Percentiles rank a stretch among this genome's conserved stretches.
These are phyloP conservation scores for Obba rivulosa DNA, from an alignment of 768 basidiomycete species.

Conservation along the genomic window DNA sequence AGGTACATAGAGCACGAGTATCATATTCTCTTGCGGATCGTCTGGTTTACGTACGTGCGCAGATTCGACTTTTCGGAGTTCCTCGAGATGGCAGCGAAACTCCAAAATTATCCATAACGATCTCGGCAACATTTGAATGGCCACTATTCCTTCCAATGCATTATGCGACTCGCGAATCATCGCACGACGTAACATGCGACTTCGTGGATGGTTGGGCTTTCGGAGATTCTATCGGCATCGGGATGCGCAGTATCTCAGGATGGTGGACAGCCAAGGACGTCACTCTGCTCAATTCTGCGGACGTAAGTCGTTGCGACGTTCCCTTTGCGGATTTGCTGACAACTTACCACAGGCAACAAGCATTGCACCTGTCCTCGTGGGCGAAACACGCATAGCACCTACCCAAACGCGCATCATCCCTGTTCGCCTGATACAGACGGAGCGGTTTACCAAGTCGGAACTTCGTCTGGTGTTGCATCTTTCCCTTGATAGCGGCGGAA, in stretches of 20 bases:
- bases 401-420: constrained; percentile 61
- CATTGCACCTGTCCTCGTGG: constrained; percentile 13
- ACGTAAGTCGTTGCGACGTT: constrained; percentile 7
- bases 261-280: constrained; percentile 49
- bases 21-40: neutral
- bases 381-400: constrained; percentile 43
- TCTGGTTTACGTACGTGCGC: constrained; percentile 2
- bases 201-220: constrained; percentile 74
- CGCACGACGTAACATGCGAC: constrained; percentile 57
- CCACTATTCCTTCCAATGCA: constrained; percentile 25
- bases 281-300: constrained; percentile 13
- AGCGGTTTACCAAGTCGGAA: constrained; percentile 29
- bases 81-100: constrained; percentile 35
- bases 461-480: constrained; percentile 37
- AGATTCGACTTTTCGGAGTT: constrained; percentile 85
- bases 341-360: neutral
- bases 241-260: constrained; percentile 43
- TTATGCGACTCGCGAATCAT: constrained; percentile 35
- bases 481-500: constrained; percentile 9
- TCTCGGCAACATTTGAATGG: constrained; percentile 45
- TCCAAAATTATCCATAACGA: constrained; percentile 53
- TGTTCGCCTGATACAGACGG: constrained; percentile 38
- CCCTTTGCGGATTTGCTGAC: neutral
- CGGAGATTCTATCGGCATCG: constrained; percentile 65
- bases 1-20: constrained; percentile 37